Evolutionary conservation across 768 basidiomycete species (phyloP).

Genomic region (Clathrus columnatus): DNA sequence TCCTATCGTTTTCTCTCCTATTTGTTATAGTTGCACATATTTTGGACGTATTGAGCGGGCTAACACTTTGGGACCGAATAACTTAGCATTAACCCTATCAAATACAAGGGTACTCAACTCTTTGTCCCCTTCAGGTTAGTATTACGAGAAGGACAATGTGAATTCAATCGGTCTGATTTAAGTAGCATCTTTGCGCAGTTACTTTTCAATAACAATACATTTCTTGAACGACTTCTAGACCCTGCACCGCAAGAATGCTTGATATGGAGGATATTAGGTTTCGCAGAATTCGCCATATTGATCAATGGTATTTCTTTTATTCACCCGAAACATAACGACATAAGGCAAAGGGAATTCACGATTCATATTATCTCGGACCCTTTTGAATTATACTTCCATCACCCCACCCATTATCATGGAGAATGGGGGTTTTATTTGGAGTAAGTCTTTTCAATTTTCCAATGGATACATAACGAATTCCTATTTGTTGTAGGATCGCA

Average conservation of each 20-base stretch:
- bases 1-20: background rate
- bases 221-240: too few species aligned
- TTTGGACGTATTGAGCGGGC: too few species aligned
- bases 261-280: conserved; percentile 30
- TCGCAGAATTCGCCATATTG: conserved; percentile 58
- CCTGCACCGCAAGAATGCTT: conserved; percentile 5
- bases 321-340: conserved; percentile 31
- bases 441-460: conserved; percentile 26
- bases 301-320: conserved; percentile 56
- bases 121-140: conserved; percentile 59
- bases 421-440: conserved; percentile 50
- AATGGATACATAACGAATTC: conserved; percentile 15
- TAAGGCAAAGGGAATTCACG: conserved; percentile 57
- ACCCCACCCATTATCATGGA: conserved; percentile 29
- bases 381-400: conserved; percentile 17
- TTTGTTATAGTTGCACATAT: too few species aligned
- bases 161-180: background rate
- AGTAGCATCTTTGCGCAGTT: conserved; percentile 24
- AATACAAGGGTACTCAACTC: conserved; percentile 43
- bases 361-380: conserved; percentile 66
- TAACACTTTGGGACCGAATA: conserved; percentile 58
- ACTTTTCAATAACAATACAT: conserved; percentile 49
- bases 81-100: conserved; percentile 53
- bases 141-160: conserved; percentile 8
- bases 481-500: background rate